These are phyloP conservation scores for Metschnikowia lachancei DNA, from an alignment of 805 yeast genomes.

Conservation along the genomic window DNA sequence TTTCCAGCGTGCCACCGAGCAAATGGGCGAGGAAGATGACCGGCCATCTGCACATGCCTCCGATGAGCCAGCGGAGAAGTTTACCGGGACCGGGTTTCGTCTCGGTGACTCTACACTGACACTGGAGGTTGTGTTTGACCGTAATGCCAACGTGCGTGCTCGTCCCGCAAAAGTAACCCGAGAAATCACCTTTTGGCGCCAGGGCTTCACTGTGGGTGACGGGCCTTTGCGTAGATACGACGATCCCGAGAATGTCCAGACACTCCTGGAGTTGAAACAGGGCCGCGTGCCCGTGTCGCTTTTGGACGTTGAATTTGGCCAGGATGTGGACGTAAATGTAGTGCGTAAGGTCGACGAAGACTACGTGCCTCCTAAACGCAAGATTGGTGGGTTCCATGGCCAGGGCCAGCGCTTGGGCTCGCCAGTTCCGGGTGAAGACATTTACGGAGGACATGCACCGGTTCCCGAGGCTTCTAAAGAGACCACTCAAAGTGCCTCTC, in stretches of 20 bases:
- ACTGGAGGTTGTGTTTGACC: constrained; percentile 36
- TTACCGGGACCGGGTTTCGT: constrained; percentile 53
- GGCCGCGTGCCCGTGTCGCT: constrained; percentile 90
- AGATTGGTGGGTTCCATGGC: constrained; percentile 70
- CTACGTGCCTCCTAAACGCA: constrained; percentile 63
- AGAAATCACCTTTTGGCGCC: constrained; percentile 91
- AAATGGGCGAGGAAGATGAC: constrained; percentile 37
- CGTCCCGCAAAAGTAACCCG: constrained; percentile 57
- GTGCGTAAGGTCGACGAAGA: constrained; percentile 77
- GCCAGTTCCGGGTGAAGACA: constrained; percentile 71
- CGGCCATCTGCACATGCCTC: constrained; percentile 31
- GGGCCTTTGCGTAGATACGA: constrained; percentile 85
- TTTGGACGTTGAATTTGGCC: constrained; percentile 81
- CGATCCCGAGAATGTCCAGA: constrained; percentile 82
- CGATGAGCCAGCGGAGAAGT: constrained; percentile 24
- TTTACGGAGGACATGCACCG: neutral
- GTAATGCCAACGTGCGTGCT: constrained; percentile 18
- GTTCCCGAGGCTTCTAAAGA: neutral
- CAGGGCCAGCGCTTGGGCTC: constrained; percentile 84
- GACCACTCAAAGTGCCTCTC: neutral
- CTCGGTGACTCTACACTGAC: constrained; percentile 47
- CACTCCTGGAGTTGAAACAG: constrained; percentile 73
- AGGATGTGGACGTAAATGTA: constrained; percentile 91
- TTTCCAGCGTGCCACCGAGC: constrained; percentile 57
- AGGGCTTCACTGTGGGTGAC: constrained; percentile 93